Base-by-base conservation (phyloP, 805 yeast genomes). In the Candida caryicola region DNA sequence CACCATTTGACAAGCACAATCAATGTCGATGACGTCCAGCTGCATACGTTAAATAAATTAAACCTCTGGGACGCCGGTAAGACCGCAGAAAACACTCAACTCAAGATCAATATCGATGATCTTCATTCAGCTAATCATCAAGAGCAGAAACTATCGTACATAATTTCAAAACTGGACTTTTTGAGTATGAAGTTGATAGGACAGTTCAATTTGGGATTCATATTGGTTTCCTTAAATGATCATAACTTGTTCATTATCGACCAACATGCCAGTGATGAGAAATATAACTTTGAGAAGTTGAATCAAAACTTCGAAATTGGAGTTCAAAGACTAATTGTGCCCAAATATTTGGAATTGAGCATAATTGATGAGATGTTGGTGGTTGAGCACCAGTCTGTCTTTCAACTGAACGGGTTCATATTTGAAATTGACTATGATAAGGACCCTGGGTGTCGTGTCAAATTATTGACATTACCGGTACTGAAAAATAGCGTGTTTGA, bases 231-330 rank as follows among this genome's bases (percentile, higher is more conserved):
- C 2, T 69, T 80, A 35, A 59, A 60, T n/a, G 54, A 57, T 2
- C 56, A 55, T 17, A 88, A 88, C 53, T 51, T 91, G 23, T 90
- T 93, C 51, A 90, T 93, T 23, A 74, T 93, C 33, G 99, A 93
- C 58, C 99, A 93, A 60, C 99, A 93, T 65, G 99, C 99, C 1
- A 85, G 95, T 47, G 99, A 93, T 64, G 99, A 93, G 54, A 93
- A 90, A 50, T 88, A 54, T 66, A 93, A 93, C 59, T 93, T 87
- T 65, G 99, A 93, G 58, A 69, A 66, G 34, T 61, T 85, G 12
- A 70, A 69, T 2, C 77, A 85, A 0, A 62, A 66, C 0, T 79
- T 90, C 45, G 74, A 77, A 31, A 53, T 65, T 7, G 54, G 47
- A 12, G 71, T 74, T 30, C 97, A 93, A 60, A 79, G 81, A 2